Base-by-base conservation (phyloP, 768 basidiomycete species). In the Trametes cingulata region DNA sequence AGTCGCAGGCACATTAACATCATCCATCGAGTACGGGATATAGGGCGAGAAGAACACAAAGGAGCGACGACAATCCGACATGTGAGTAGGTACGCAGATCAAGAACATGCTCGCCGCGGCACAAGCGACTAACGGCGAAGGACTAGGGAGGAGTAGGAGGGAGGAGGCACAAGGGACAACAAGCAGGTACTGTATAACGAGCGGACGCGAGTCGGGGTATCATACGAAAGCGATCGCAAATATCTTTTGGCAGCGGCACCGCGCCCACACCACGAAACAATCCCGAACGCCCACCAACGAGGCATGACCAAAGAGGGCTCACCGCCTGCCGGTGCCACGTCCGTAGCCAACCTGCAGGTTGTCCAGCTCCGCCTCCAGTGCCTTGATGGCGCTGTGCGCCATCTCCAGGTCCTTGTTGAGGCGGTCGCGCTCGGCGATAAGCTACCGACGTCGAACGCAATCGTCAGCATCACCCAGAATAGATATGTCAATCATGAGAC, bases 351-450 rank as follows among this genome's bases (percentile, higher is more conserved):
- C 86, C 73, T 93, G 91, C 50, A 95, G 84, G 68, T 86, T 88
- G 78, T 95, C 93, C 63, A 97, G 82, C 75, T 97, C 94, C 24
- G 85, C 84, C 73, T 97, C 94, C 74, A 95, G 83, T 60, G 85
- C 79, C 78, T 97, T 97, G 82, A 96, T 95, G 22, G 90, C 83
- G 56, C 90, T 86, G 82, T 93, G 91, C 10, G 95, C 93, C 73
- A 85, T 75, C 78, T 98, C 96, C 72, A 99, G 83, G 71, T 98
- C 97, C 77, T 98, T 98, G 86, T 98, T 99, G 79, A 99, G 87
- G 52, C 97, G 87, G 75, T 98, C 97, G 67, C 97, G 87, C 77
- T 99, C 97, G 43, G 95, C 93, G 66, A 99, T 98, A 71, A 99
- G 91, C 93, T 97, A 69, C 56, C 13, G 62, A 58, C n/a, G 33